These are phyloP conservation scores for Fusarium gaditjirri DNA, from an alignment of 2,329 filamentous ascomycete genomes.

Conservation along the genomic window DNA sequence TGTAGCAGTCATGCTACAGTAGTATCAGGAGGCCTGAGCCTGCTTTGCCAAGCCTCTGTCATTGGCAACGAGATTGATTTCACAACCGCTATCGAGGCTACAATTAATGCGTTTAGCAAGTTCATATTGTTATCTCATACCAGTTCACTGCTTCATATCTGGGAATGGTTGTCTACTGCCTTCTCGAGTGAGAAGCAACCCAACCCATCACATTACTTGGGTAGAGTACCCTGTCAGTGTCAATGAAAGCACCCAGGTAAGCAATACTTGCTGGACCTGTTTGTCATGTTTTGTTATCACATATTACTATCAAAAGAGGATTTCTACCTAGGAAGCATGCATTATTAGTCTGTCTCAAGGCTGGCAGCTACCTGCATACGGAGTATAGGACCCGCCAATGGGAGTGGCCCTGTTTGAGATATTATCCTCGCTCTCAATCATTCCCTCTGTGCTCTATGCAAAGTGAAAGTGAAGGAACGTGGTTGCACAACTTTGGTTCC, in stretches of 20 bases:
- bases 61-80: not conserved
- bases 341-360: not conserved
- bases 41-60: not conserved
- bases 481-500: not conserved
- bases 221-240: not conserved
- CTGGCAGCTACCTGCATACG: not conserved
- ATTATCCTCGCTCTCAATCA: not conserved
- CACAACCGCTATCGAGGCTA: not conserved
- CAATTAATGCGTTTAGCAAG: not conserved
- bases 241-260: not conserved
- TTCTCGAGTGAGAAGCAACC: not conserved
- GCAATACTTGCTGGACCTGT: not conserved
- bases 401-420: not conserved
- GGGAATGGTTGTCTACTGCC: not conserved
- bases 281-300: not conserved
- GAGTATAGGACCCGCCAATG: not conserved
- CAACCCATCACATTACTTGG: not conserved
- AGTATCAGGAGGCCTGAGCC: not conserved
- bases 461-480: not conserved
- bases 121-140: not conserved
- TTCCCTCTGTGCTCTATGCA: not conserved
- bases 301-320: not conserved
- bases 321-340: not conserved
- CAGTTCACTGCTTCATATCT: not conserved
- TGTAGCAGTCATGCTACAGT: not conserved